Evolutionary conservation across 192 early-diverging fungal species (phyloP).

Genomic region (Dispira parvispora): DNA sequence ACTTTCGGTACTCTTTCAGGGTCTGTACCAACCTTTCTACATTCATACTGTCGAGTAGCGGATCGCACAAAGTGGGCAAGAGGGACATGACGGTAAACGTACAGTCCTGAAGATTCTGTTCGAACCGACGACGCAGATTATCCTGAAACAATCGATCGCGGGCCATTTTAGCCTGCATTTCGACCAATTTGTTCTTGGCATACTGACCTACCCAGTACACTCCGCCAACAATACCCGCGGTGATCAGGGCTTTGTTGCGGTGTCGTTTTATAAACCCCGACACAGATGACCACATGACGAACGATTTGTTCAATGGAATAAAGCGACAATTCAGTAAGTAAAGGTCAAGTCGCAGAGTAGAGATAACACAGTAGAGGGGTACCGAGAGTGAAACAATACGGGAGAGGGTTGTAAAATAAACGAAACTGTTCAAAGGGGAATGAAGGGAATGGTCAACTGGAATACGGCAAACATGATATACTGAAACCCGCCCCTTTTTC

Average conservation of each 20-base stretch:
- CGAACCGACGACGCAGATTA: conserved; percentile 77
- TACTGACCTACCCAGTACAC: conserved; percentile 57
- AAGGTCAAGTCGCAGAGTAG: too few species aligned
- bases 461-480: too few species aligned
- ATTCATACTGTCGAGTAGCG: conserved; percentile 57
- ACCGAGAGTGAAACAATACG: too few species aligned
- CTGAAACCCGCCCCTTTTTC: too few species aligned
- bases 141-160: conserved; percentile 51
- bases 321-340: too few species aligned
- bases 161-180: conserved; percentile 48
- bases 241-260: conserved; percentile 41
- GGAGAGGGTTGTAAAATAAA: too few species aligned
- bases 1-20: conserved; percentile 16
- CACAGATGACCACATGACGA: conserved; percentile 27
- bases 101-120: conserved; percentile 90
- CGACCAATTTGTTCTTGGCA: conserved; percentile 47
- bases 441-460: too few species aligned
- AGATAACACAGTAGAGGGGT: too few species aligned
- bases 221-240: conserved; percentile 50
- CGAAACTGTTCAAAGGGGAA: too few species aligned
- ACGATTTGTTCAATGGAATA: too few species aligned
- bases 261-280: conserved; percentile 49
- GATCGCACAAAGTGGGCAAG: conserved; percentile 61
- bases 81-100: conserved; percentile 67
- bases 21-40: conserved; percentile 37